Conservation (phyloP, 148 eudicot genomes). For the Silene uniflora region DNA sequence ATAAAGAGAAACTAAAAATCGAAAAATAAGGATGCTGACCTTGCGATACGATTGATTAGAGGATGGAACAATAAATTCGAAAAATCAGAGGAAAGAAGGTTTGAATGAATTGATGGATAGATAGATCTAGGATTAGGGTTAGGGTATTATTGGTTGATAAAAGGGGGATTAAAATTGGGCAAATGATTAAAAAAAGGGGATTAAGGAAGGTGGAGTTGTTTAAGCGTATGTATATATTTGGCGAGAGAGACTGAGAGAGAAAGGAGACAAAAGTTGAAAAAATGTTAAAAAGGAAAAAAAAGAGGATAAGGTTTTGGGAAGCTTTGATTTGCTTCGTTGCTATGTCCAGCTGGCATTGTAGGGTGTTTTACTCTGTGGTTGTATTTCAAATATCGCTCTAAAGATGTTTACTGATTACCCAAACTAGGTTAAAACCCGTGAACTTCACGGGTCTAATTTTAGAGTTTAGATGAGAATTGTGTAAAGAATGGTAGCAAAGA, state of each 20-base stretch:
- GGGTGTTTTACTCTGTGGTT: not conserved
- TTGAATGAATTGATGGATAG: not conserved
- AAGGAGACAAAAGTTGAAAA: not conserved
- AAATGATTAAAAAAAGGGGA: not conserved
- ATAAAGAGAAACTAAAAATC: not conserved
- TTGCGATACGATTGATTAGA: not conserved
- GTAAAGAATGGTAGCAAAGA: too few relatives aligned
- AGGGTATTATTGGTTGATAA: too few relatives aligned
- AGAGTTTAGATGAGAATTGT: too few relatives aligned
- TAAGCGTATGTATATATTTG: not conserved
- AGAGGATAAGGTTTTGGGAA: slow-evolving; percentile 25
- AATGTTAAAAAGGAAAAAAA: not conserved
- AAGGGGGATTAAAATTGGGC: not conserved
- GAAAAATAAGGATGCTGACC: slow-evolving; percentile 9
- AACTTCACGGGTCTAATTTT: too few relatives aligned
- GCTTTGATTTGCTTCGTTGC: slow-evolving; percentile 7
- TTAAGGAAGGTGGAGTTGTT: not conserved
- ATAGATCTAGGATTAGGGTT: slow-evolving; percentile 30
- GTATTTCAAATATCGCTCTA: too few relatives aligned
- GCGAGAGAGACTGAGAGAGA: not conserved
- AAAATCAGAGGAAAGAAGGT: too few relatives aligned
- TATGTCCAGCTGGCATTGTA: slow-evolving; percentile 17
- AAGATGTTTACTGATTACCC: too few relatives aligned
- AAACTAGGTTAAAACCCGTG: too few relatives aligned
- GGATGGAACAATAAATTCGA: not conserved